A percentile compares a stretch with the other conserved stretches of the same genome.
Conservation (phyloP, 1,284 basidiomycete species). For the Pseudozyma sp. region DNA sequence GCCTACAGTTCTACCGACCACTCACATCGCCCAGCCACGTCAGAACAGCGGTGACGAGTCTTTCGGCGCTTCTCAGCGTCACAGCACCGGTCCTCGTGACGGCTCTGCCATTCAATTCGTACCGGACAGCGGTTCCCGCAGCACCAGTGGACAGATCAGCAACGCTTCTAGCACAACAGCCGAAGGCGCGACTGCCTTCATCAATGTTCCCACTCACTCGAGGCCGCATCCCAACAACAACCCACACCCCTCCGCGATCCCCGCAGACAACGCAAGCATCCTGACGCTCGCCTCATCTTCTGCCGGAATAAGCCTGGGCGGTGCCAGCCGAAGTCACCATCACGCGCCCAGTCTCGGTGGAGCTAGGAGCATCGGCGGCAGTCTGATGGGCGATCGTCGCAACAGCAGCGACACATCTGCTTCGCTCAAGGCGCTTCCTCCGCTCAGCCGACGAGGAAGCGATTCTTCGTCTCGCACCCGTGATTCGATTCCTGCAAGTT, state of each 20-base stretch:
- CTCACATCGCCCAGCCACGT: constrained; percentile 88
- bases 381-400: constrained; percentile 58
- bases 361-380: constrained; percentile 57
- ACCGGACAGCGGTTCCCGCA: constrained; percentile 21
- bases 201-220: constrained; percentile 79
- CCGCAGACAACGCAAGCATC: constrained; percentile 88
- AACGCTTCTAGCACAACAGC: constrained; percentile 2
- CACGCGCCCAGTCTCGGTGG: constrained; percentile 54
- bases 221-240: constrained; percentile 93
- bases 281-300: constrained; percentile 92
- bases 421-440: constrained; percentile 61
- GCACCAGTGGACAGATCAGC: constrained; percentile 22
- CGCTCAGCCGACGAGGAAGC: constrained; percentile 62
- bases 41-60: constrained; percentile 59
- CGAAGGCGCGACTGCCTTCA: constrained; percentile 37
- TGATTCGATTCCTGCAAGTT: constrained; percentile 51
- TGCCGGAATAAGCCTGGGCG: constrained; percentile 56
- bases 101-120: constrained; percentile 34
- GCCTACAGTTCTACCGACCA: constrained; percentile 72
- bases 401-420: constrained; percentile 62
- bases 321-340: constrained; percentile 48
- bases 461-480: constrained; percentile 56
- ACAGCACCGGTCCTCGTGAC: constrained; percentile 39
- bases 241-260: constrained; percentile 87
- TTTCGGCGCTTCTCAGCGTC: constrained; percentile 28